Conservation (phyloP, 2,329 filamentous ascomycete species). For the Aspergillus awamori region DNA sequence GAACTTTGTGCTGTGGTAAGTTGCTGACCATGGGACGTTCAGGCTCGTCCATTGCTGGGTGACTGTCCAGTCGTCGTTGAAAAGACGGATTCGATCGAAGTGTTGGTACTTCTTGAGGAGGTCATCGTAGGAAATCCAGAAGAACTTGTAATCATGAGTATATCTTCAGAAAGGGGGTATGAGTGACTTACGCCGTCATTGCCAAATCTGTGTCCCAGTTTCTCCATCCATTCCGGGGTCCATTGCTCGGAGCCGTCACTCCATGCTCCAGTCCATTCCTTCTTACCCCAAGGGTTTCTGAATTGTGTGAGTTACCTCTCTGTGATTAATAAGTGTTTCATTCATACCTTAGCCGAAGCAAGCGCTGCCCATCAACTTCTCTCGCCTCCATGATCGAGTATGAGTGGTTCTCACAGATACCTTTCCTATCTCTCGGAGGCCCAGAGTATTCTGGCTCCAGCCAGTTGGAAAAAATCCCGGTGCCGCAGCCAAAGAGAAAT, state of each 20-base stretch:
- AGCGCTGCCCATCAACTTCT: slow-evolving; percentile 63
- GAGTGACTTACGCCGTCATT: slow-evolving; percentile 63
- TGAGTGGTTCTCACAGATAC: slow-evolving; percentile 54
- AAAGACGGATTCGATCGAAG: slow-evolving; percentile 63
- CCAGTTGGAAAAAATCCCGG: slow-evolving; percentile 51
- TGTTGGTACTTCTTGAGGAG: slow-evolving; percentile 61
- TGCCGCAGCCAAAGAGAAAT: slow-evolving; percentile 60
- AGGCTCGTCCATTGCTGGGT: slow-evolving; percentile 64
- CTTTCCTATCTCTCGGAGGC: slow-evolving; percentile 44
- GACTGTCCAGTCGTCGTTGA: slow-evolving; percentile 62
- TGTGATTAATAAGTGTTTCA: slow-evolving; percentile 10
- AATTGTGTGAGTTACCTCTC: slow-evolving; percentile 19
- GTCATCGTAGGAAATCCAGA: slow-evolving; percentile 64
- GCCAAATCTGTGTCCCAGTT: slow-evolving; percentile 73
- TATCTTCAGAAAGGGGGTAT: neutral
- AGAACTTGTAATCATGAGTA: slow-evolving; percentile 41
- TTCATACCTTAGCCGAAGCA: slow-evolving; percentile 63
- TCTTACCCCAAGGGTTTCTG: slow-evolving; percentile 79
- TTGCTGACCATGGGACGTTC: slow-evolving; percentile 62
- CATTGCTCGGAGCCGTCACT: slow-evolving; percentile 82
- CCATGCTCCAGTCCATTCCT: slow-evolving; percentile 81
- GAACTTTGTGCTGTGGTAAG: slow-evolving; percentile 65
- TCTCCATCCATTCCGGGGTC: slow-evolving; percentile 76
- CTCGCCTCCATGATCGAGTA: slow-evolving; percentile 63
- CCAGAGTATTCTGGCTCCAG: slow-evolving; percentile 39